phyloP scores from a whole-genome alignment of 1,284 basidiomycete species.

The Exobasidium rhododendri region DNA sequence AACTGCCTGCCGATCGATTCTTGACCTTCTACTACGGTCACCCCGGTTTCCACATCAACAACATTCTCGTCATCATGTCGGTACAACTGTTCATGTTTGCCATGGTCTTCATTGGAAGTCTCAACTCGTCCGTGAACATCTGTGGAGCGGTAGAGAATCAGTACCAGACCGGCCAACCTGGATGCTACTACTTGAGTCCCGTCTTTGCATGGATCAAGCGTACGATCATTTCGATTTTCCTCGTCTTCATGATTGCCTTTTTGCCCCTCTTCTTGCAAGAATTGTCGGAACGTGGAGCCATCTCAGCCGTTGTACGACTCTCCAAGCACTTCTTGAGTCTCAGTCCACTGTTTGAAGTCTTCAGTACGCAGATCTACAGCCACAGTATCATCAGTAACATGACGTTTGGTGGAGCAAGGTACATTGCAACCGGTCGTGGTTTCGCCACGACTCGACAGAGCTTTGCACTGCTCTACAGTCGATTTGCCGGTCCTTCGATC shows the following conservation, averaged over 20 bases:
- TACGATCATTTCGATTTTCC: constrained; percentile 54
- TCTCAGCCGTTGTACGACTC: constrained; percentile 51
- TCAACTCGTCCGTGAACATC: constrained; percentile 49
- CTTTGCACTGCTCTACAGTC: constrained; percentile 53
- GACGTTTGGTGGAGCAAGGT: constrained; percentile 55
- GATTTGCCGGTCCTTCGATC: constrained; percentile 54
- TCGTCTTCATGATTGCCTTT: constrained; percentile 56
- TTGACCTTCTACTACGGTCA: constrained; percentile 99
- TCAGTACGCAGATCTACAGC: constrained; percentile 54
- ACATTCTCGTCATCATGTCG: constrained; percentile 68
- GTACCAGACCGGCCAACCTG: constrained; percentile 49
- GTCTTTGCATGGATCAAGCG: constrained; percentile 55
- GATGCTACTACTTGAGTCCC: constrained; percentile 54
- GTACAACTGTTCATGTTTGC: constrained; percentile 55
- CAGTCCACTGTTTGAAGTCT: constrained; percentile 54
- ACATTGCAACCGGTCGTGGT: constrained; percentile 55
- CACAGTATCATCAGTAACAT: constrained; percentile 54
- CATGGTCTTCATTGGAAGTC: constrained; percentile 53
- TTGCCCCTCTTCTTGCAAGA: constrained; percentile 54
- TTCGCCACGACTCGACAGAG: constrained; percentile 53
- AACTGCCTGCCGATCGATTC: constrained; percentile 96
- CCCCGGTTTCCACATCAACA: constrained; percentile 99
- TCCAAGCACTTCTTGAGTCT: constrained; percentile 54
- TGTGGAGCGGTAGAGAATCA: constrained; percentile 50
- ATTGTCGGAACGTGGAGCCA: constrained; percentile 52